Percentiles rank a stretch among this genome's conserved stretches.
Evolutionary conservation across 257 asterid genomes (phyloP).

Genomic region (Scutellaria baicalensis): DNA sequence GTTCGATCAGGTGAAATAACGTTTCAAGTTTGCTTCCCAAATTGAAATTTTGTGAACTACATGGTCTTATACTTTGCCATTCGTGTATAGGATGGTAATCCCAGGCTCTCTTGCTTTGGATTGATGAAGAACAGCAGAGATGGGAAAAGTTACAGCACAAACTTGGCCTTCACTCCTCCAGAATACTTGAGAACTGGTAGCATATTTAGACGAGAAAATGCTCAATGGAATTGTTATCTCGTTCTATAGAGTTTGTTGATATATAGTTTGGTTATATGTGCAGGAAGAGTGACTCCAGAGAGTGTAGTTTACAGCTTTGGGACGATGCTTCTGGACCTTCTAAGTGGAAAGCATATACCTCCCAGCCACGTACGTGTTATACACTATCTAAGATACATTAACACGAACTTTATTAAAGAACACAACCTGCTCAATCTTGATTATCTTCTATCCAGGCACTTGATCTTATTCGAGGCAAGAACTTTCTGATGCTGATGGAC

Average conservation of each 20-base stretch:
- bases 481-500: slow-evolving; percentile 77
- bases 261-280: not conserved
- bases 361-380: slow-evolving; percentile 41
- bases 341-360: slow-evolving; percentile 58
- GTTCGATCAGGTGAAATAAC: slow-evolving; percentile 43
- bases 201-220: not conserved
- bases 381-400: not conserved
- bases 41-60: not conserved
- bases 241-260: not conserved
- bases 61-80: not conserved
- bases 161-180: slow-evolving; percentile 56
- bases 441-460: slow-evolving; percentile 45
- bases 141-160: slow-evolving; percentile 56
- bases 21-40: not conserved
- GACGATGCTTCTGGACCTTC: slow-evolving; percentile 55
- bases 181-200: slow-evolving; percentile 58
- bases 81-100: slow-evolving; percentile 42
- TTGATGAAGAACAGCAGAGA: slow-evolving; percentile 57
- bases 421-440: too few species aligned
- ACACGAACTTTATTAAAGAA: not conserved
- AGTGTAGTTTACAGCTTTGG: slow-evolving; percentile 57
- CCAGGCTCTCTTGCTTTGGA: slow-evolving; percentile 56
- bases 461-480: slow-evolving; percentile 75
- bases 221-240: not conserved
- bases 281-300: slow-evolving; percentile 49